A percentile compares a stretch with the other conserved stretches of the same genome.
Evolutionary conservation across 2,329 filamentous ascomycete genomes (phyloP).

Genomic region (Alternaria hordeiaustralica): DNA sequence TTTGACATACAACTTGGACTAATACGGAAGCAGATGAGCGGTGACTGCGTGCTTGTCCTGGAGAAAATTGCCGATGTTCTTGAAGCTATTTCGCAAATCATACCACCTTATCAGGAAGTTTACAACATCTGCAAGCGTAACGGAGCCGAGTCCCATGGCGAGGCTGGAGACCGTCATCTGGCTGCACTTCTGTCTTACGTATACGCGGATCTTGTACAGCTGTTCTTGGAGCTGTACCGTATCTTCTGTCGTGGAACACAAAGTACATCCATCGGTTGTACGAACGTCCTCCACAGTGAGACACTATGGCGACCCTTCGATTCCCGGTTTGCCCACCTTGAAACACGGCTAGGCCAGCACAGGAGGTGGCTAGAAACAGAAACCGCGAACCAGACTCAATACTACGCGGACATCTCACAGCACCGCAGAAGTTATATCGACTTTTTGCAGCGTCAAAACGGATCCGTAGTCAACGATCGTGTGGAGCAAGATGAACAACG

Average conservation of each 20-base stretch:
- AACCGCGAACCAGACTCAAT: constrained; percentile 18
- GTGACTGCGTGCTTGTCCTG: constrained; percentile 26
- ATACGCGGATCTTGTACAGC: constrained; percentile 36
- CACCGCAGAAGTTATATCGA: constrained; percentile 29
- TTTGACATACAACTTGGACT: neutral
- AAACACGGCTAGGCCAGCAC: constrained; percentile 29
- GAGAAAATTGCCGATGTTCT: constrained; percentile 35
- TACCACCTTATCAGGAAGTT: constrained; percentile 34
- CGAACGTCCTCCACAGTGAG: neutral
- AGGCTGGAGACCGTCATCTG: constrained; percentile 15
- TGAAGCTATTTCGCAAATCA: constrained; percentile 26
- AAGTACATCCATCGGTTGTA: constrained; percentile 25
- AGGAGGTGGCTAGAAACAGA: constrained; percentile 36
- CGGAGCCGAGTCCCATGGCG: neutral
- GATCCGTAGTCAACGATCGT: neutral
- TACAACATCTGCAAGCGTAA: constrained; percentile 20
- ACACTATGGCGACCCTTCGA: constrained; percentile 38
- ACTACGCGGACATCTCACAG: constrained; percentile 24
- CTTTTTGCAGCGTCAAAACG: constrained; percentile 23
- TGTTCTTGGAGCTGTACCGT: constrained; percentile 34
- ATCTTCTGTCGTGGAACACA: constrained; percentile 30
- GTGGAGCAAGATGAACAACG: constrained; percentile 24
- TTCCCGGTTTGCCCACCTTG: constrained; percentile 36
- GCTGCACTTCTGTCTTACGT: constrained; percentile 31
- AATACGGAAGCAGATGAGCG: constrained; percentile 23